Conservation (phyloP, 208 protist species). For the Crithidia bombi region DNA sequence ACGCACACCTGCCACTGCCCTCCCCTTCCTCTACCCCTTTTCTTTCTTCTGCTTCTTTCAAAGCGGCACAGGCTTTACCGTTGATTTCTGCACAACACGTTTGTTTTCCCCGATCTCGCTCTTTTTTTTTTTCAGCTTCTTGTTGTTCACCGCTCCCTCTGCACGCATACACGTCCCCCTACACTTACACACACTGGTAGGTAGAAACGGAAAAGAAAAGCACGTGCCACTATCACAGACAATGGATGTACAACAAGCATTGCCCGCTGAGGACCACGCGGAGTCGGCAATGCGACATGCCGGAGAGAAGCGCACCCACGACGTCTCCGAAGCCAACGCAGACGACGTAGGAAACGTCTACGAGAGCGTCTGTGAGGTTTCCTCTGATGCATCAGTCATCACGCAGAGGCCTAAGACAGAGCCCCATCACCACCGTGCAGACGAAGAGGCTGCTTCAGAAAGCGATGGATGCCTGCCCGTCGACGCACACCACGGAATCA, state of each 20-base stretch:
- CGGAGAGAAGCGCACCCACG: background rate
- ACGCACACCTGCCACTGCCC: too few species aligned
- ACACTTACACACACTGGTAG: background rate
- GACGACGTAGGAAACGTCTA: too few species aligned
- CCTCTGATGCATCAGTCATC: background rate
- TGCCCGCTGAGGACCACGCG: background rate
- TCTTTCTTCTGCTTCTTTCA: background rate
- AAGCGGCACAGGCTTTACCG: too few species aligned
- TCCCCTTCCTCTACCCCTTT: constrained; percentile 10
- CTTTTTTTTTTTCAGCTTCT: constrained; percentile 1
- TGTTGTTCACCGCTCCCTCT: background rate
- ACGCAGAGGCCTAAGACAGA: too few species aligned
- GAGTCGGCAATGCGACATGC: background rate
- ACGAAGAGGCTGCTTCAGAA: too few species aligned
- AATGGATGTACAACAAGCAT: background rate
- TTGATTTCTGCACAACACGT: constrained; percentile 1
- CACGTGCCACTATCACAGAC: background rate
- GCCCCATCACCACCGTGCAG: too few species aligned
- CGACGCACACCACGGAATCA: too few species aligned
- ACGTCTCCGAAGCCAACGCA: background rate
- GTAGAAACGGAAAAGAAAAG: background rate
- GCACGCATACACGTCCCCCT: background rate
- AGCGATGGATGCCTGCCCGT: too few species aligned
- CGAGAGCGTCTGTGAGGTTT: background rate
- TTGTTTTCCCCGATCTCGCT: background rate